A percentile compares a stretch with the other conserved stretches of the same genome.
Evolutionary conservation across 371 early-diverging fungal genomes (phyloP).

Genomic region (Encephalitozoon hellem): DNA sequence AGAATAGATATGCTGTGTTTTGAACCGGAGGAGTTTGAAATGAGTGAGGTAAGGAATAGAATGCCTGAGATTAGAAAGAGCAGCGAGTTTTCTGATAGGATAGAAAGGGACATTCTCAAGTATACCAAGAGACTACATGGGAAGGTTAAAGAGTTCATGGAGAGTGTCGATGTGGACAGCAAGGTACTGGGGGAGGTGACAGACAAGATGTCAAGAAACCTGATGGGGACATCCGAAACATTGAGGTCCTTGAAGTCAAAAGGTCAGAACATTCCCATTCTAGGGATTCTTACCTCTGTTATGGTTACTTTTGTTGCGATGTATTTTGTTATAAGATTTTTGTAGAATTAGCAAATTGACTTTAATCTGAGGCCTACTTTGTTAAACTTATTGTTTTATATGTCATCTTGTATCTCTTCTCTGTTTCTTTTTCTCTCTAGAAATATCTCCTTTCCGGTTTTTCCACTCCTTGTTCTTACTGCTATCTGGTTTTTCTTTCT

Average conservation of each 20-base stretch:
- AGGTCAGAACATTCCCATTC: background rate
- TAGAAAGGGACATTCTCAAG: slow-evolving; percentile 33
- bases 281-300: background rate
- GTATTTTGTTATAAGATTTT: slow-evolving; percentile 34
- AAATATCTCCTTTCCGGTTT: slow-evolving; percentile 7
- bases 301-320: slow-evolving; percentile 2
- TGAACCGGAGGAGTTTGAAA: background rate
- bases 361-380: background rate
- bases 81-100: background rate
- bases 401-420: background rate
- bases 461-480: background rate
- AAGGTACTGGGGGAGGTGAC: slow-evolving; percentile 2
- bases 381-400: background rate
- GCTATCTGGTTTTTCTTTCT: background rate
- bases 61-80: background rate
- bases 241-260: slow-evolving; percentile 7
- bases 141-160: slow-evolving; percentile 6
- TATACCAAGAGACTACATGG: background rate
- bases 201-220: slow-evolving; percentile 17
- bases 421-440: slow-evolving; percentile 5
- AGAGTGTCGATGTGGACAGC: slow-evolving; percentile 12
- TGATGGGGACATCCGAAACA: slow-evolving; percentile 4
- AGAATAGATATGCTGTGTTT: slow-evolving; percentile 18
- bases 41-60: background rate
- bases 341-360: background rate